A percentile compares a stretch with the other conserved stretches of the same genome.
phyloP scores from a whole-genome alignment of 2,329 filamentous ascomycete species.

The Paecilomyces fulvus region DNA sequence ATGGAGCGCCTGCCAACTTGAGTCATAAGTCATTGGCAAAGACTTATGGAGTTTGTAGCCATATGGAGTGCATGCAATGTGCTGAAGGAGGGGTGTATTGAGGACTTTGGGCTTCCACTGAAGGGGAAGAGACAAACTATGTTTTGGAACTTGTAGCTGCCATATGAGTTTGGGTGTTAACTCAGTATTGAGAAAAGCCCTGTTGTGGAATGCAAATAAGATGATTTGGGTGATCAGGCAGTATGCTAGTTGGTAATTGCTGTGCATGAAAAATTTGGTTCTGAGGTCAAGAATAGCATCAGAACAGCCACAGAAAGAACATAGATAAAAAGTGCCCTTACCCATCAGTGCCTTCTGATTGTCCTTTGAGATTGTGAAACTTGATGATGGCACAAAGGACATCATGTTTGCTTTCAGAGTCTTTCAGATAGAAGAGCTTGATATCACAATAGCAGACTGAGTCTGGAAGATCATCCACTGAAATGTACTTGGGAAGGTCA shows the following conservation, averaged over 20 bases:
- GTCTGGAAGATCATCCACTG: slow-evolving; percentile 11
- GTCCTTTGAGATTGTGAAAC: slow-evolving; percentile 13
- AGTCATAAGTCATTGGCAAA: too few species aligned
- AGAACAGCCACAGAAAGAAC: too few species aligned
- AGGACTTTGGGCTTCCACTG: slow-evolving; percentile 7
- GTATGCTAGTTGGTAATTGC: slow-evolving; percentile 20
- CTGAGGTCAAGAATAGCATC: slow-evolving; percentile 2
- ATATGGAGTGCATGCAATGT: too few species aligned
- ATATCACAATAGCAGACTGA: slow-evolving; percentile 17
- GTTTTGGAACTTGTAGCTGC: slow-evolving; percentile 14
- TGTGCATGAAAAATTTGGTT: slow-evolving; percentile 21
- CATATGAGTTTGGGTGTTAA: slow-evolving; percentile 18
- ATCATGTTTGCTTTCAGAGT: slow-evolving; percentile 13
- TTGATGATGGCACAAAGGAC: slow-evolving; percentile 16
- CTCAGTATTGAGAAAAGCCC: slow-evolving; percentile 14
- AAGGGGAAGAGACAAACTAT: slow-evolving; percentile 11
- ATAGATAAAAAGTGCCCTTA: slow-evolving; percentile 8
- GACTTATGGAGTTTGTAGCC: too few species aligned
- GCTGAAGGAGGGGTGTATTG: too few species aligned
- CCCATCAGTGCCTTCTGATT: slow-evolving; percentile 14
- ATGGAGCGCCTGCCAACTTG: too few species aligned
- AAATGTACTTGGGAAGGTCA: slow-evolving; percentile 16
- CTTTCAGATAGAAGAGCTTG: slow-evolving; percentile 14
- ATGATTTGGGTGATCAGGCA: slow-evolving; percentile 18
- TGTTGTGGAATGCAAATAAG: slow-evolving; percentile 15